Evolutionary conservation across 495 filamentous ascomycete species (phyloP), one percentile per base, ranked within the genome.

Genomic region (Elaphomyces granulatus): DNA sequence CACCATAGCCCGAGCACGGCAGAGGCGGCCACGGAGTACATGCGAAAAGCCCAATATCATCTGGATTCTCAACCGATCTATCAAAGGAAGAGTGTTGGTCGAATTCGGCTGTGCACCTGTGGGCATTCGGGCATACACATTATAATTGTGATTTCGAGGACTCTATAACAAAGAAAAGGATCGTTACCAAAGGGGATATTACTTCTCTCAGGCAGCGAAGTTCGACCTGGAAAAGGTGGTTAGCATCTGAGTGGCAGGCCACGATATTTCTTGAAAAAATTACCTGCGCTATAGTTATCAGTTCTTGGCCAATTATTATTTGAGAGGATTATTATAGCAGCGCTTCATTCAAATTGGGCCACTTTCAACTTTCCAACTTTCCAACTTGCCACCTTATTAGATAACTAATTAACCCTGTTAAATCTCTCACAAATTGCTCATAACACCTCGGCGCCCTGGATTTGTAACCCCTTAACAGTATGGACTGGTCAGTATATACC

Each of bases 61-160:
- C 45, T 10, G 68, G 45, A 0, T 74, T 72, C 37, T 41, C 52
- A 18, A 68, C 63, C 0, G 66, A 73, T 47, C 42, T 71, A 23
- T 54, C 49, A 18, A 26, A 12, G 15, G 47, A 74, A 45, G 3
- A 4, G 9, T 74, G 71, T 45, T 74, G 58, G 57, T 47, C 18
- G 20, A 53, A 51, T 19, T 26, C 15, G 8, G 41, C 31, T 1
- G 69, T 73, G 14, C 63, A 45, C 35, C 16, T 71, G 1, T 70
- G 66, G 67, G 68, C 60, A 10, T 73, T 68, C 46, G 69, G 66
- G 6, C 67, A 71, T 48, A 71, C 70, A 9, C 70, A 75, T 53
- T 68, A 53, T 45, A 73, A 68, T 45, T 70, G 65, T 46, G 57
- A 64, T 42, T 65, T 64, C 48, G 4, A 16, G 34, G 51, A 54